A percentile compares a stretch with the other conserved stretches of the same genome.
phyloP scores from a whole-genome alignment of 768 basidiomycete species.

The Boletus rubescentipes region DNA sequence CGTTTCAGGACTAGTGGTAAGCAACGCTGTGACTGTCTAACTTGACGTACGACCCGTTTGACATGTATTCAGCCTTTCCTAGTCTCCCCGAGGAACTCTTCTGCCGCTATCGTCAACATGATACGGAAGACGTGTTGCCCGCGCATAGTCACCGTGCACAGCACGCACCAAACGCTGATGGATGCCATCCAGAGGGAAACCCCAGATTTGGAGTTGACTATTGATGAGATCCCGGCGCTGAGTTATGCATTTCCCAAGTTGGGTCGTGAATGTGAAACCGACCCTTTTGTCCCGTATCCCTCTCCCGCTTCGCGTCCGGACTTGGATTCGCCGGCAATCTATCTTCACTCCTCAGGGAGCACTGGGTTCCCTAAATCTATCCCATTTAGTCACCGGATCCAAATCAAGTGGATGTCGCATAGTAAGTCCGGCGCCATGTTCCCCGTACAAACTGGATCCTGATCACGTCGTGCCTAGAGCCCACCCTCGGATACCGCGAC shows the following conservation, averaged over 20 bases:
- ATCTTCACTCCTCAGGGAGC: constrained; percentile 34
- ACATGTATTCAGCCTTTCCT: constrained; percentile 20
- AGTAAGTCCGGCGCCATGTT: constrained; percentile 22
- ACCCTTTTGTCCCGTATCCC: constrained; percentile 15
- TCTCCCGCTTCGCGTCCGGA: constrained; percentile 1
- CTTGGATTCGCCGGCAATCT: constrained; percentile 13
- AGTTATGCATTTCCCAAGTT: constrained; percentile 36
- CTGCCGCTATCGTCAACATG: constrained; percentile 19
- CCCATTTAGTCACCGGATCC: constrained; percentile 28
- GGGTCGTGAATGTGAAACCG: constrained; percentile 10
- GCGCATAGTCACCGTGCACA: constrained; percentile 13
- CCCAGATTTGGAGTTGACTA: background rate
- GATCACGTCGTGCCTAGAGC: background rate
- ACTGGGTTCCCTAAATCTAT: constrained; percentile 49
- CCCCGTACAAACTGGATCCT: background rate
- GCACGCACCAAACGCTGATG: constrained; percentile 11
- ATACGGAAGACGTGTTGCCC: constrained; percentile 21
- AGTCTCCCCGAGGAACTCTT: constrained; percentile 22
- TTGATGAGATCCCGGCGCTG: constrained; percentile 19
- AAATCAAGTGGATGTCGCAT: constrained; percentile 35
- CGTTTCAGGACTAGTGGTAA: constrained; percentile 29
- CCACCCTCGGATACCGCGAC: constrained; percentile 1
- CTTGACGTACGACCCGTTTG: background rate
- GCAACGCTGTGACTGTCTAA: constrained; percentile 1
- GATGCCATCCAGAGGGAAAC: constrained; percentile 5